Conservation (phyloP, 208 protist genomes). For the Tritrichomonas musculus region DNA sequence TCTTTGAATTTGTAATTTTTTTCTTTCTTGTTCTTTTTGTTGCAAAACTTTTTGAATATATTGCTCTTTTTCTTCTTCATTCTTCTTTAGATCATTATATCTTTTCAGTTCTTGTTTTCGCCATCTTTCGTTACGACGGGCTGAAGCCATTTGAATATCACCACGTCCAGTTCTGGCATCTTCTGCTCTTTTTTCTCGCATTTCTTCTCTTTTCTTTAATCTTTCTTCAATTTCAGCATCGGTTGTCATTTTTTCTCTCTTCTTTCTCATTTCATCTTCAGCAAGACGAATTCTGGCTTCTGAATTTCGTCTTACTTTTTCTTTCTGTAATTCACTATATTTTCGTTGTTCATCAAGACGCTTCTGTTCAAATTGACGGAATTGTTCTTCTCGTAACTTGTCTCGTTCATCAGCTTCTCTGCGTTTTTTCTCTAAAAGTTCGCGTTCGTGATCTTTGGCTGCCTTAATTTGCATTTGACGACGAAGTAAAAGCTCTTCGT, state of each 20-base stretch:
- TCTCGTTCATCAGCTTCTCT: not conserved
- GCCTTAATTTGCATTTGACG: not conserved
- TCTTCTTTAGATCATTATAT: not conserved
- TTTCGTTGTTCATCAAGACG: not conserved
- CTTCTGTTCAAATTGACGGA: not conserved
- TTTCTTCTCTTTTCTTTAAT: not conserved
- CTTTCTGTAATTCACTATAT: not conserved
- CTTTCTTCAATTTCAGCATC: not conserved
- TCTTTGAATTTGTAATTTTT: not conserved
- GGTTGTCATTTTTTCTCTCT: not conserved
- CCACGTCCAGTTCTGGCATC: not conserved
- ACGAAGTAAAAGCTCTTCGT: not conserved
- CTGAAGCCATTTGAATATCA: not conserved
- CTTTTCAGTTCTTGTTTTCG: not conserved
- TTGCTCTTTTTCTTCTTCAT: not conserved
- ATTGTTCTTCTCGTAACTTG: not conserved
- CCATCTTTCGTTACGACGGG: not conserved
- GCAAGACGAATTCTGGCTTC: not conserved
- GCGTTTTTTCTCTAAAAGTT: not conserved
- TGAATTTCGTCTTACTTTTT: not conserved
- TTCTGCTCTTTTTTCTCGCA: not conserved
- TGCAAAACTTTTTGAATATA: not conserved
- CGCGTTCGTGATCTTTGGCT: not conserved
- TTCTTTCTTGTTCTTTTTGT: slow-evolving; percentile 10
- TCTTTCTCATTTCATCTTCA: not conserved